Evolutionary conservation across 78 protist species (phyloP), one percentile per base, ranked within the genome.

Genomic region (Dictyostelium intermedium): DNA sequence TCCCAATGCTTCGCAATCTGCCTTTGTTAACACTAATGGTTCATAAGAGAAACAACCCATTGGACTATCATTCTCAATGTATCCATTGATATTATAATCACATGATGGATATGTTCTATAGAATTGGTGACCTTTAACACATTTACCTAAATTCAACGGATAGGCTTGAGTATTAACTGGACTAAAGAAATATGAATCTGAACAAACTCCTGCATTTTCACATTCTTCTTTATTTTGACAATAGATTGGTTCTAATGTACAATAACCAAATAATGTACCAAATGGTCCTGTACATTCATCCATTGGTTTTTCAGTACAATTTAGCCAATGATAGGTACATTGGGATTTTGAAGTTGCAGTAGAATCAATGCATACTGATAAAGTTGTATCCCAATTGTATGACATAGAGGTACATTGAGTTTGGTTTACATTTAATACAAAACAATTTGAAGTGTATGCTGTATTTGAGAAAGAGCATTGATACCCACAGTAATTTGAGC

Each of bases 401-500:
- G 39, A 10, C 74, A 66, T 25, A 23, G 74, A n/a, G 4, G 18
- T 66, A 27, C 74, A 66, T 3, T 11, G 39, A n/a, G 74, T 27
- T 66, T 66, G 39, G 27, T 66, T 66, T 27, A 27, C 34, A 66
- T 27, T 66, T 66, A 25, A 20, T 14, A 18, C 30, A 56, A 56
- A 16, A 20, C 66, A 56, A 53, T 13, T 73, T 14, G 70, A 41
- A 0, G 63, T 25, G 1, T 27, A 5, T 1, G 23, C 18, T 79
- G 47, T 0, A 10, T 16, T 32, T 56, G n/a, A 20, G 66, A 84
- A 84, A 23, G 70, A 30, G 43, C 93, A 87, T 63, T 37, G 18
- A 30, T 87, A 39, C 2, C 93, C 93, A 79, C 93, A 87, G 25
- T 23, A 8, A 27, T 9, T 2, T 7, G 66, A 16, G 34, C 93